Conservation (phyloP, 805 yeast species). For the Blastobotrys parvus region DNA sequence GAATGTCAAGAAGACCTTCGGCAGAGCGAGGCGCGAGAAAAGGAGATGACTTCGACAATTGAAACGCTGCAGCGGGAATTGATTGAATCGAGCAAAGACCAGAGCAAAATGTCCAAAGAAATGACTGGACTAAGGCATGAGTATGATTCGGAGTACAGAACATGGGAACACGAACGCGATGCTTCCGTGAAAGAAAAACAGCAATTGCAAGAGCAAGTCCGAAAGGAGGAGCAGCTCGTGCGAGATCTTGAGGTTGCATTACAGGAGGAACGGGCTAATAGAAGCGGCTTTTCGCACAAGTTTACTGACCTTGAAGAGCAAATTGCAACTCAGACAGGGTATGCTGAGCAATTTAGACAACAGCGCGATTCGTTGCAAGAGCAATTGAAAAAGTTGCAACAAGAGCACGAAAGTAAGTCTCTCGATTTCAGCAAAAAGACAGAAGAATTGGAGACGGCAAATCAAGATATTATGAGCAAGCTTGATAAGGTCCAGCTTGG, state of each 20-base stretch:
- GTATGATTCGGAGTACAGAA: slow-evolving; percentile 10
- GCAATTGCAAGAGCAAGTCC: slow-evolving; percentile 15
- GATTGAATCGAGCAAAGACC: slow-evolving; percentile 22
- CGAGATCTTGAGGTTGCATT: slow-evolving; percentile 28
- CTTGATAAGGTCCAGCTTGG: slow-evolving; percentile 17
- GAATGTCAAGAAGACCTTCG: slow-evolving; percentile 29
- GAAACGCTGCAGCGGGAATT: slow-evolving; percentile 34
- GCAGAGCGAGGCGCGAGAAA: slow-evolving; percentile 27
- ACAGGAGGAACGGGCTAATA: slow-evolving; percentile 21
- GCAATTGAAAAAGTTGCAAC: slow-evolving; percentile 26
- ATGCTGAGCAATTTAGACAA: slow-evolving; percentile 19
- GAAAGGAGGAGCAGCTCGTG: slow-evolving; percentile 14
- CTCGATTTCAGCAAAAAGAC: slow-evolving; percentile 7
- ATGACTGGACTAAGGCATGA: slow-evolving; percentile 19
- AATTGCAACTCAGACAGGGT: slow-evolving; percentile 19
- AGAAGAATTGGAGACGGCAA: slow-evolving; percentile 10
- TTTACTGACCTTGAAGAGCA: slow-evolving; percentile 28
- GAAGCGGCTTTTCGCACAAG: slow-evolving; percentile 13
- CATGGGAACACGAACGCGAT: slow-evolving; percentile 17
- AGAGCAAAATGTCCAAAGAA: slow-evolving; percentile 23
- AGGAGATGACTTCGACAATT: slow-evolving; percentile 27
- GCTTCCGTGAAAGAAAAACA: slow-evolving; percentile 20
- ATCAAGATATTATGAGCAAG: slow-evolving; percentile 7
- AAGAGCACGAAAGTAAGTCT: slow-evolving; percentile 20
- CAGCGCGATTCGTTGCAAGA: slow-evolving; percentile 17